These are phyloP conservation scores for Podaxis sp. DNA, from an alignment of 768 basidiomycete species.

Conservation along the genomic window DNA sequence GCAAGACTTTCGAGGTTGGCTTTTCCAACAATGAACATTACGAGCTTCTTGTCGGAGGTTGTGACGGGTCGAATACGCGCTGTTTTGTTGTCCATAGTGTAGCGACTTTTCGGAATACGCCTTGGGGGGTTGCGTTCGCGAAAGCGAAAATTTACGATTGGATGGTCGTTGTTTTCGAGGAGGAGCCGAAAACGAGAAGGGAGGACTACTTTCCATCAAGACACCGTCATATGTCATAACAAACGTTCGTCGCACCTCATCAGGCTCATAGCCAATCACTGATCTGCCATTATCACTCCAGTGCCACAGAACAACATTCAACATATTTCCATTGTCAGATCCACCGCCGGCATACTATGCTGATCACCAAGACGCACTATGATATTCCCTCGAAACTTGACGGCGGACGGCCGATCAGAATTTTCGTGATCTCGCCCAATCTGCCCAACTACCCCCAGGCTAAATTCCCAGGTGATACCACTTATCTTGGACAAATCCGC, in stretches of 20 bases:
- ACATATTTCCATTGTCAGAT: background rate
- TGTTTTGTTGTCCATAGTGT: conserved; percentile 14
- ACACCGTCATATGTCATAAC: background rate
- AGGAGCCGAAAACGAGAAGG: background rate
- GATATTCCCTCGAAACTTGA: conserved; percentile 73
- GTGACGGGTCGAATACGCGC: conserved; percentile 52
- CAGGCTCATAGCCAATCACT: background rate
- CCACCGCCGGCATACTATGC: conserved; percentile 44
- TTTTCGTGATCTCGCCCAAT: conserved; percentile 79
- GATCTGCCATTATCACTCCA: background rate
- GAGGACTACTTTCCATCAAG: background rate
- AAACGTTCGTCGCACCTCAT: conserved; percentile 3
- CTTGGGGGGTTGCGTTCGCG: background rate
- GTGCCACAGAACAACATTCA: background rate
- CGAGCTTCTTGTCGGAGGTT: conserved; percentile 50
- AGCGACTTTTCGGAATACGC: background rate
- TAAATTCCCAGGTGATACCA: conserved; percentile 72
- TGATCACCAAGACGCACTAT: conserved; percentile 74
- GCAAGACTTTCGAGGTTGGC: conserved; percentile 64
- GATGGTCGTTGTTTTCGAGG: background rate
- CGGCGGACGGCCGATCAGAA: conserved; percentile 61
- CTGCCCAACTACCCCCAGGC: conserved; percentile 83
- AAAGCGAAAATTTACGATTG: background rate
- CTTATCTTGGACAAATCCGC: background rate
- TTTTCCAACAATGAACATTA: conserved; percentile 63